Base-by-base conservation (phyloP, 768 basidiomycete species). In the Boletus pseudo-olivaceus region DNA sequence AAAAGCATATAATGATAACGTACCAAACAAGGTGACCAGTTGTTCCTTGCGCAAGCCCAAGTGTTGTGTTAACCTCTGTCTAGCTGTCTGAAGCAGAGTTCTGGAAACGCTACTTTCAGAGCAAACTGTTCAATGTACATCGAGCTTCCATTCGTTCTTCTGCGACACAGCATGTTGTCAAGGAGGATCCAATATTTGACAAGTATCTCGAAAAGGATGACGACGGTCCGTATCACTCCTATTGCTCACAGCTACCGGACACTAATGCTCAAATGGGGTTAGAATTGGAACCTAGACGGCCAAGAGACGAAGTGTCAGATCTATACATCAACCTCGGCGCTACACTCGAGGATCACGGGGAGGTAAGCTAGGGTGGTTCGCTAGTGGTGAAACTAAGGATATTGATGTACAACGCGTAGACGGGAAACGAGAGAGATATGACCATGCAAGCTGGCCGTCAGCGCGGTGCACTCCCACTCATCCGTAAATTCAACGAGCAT, bases 381-480 rank as follows among this genome's bases (percentile, higher is more conserved):
- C 7, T 19, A 34, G 11, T 41, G 44, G 33, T 27, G 8, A 34
- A 3, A 20, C 32, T 33, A 3, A n/a, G 9, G 23, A 37, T 42
- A 40, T 43, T 41, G 30, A 43, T 19, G 37, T 26, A 20, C 11
- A 51, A 23, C 46, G 34, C 29, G 32, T 59, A 97, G 92, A 90
- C 90, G 3, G 91, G 92, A 19, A 96, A 96, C 62, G 83, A 87
- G 59, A 85, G 81, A 67, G 97, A 99, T 62, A 67, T 90, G 23
- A 98, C 97, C 1, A 99, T 98, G 97, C 92, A 92, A 67, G 85
- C 96, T 14, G 97, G 97, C 15, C 82, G 87, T 63, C 90, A 97
- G 68, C 80, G 85, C 47, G 88, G 86, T 34, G 89, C 91, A 12
- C 72, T 99, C 23, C 97, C 97, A 0, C 78, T 98, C 44, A 98